These are phyloP conservation scores for Stenocarpella maydis DNA, from an alignment of 2,329 filamentous ascomycete genomes.

Conservation along the genomic window DNA sequence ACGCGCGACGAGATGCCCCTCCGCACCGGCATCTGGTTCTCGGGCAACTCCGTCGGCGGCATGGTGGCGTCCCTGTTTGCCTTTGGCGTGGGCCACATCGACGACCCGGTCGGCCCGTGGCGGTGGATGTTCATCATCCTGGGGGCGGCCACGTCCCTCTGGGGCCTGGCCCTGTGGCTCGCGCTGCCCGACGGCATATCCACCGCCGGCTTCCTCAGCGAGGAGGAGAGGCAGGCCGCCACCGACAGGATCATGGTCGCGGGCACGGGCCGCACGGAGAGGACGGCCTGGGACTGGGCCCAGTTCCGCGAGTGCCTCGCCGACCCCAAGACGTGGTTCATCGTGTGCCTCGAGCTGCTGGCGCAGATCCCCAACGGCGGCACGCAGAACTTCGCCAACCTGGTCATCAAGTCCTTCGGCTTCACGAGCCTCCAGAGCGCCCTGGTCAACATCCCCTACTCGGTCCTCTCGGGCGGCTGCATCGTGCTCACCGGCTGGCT, in stretches of 20 bases:
- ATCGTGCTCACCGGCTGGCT: slow-evolving; percentile 60
- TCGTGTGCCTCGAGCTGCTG: slow-evolving; percentile 60
- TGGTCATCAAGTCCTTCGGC: slow-evolving; percentile 63
- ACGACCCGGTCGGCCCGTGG: slow-evolving; percentile 57
- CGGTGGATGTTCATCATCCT: slow-evolving; percentile 67
- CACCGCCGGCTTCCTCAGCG: slow-evolving; percentile 64
- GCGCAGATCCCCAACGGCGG: slow-evolving; percentile 70
- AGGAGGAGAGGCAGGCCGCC: slow-evolving; percentile 59
- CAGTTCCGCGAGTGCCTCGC: slow-evolving; percentile 62
- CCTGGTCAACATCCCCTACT: slow-evolving; percentile 67
- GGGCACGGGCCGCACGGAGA: slow-evolving; percentile 60
- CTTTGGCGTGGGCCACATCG: slow-evolving; percentile 64
- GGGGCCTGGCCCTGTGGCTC: slow-evolving; percentile 57
- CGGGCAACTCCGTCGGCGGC: slow-evolving; percentile 58
- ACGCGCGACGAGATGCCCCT: slow-evolving; percentile 63
- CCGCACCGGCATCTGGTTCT: slow-evolving; percentile 64
- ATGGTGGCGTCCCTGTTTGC: slow-evolving; percentile 59
- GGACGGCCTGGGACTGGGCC: slow-evolving; percentile 56
- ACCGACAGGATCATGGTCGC: slow-evolving; percentile 55
- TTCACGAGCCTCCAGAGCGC: slow-evolving; percentile 63
- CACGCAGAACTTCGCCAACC: slow-evolving; percentile 65
- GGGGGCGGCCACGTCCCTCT: slow-evolving; percentile 58
- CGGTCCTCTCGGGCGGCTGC: slow-evolving; percentile 55
- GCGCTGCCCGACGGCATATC: slow-evolving; percentile 62
- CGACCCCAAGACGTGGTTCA: slow-evolving; percentile 69